phyloP scores from a whole-genome alignment of 1,284 basidiomycete species.

The Mycena citricolor region DNA sequence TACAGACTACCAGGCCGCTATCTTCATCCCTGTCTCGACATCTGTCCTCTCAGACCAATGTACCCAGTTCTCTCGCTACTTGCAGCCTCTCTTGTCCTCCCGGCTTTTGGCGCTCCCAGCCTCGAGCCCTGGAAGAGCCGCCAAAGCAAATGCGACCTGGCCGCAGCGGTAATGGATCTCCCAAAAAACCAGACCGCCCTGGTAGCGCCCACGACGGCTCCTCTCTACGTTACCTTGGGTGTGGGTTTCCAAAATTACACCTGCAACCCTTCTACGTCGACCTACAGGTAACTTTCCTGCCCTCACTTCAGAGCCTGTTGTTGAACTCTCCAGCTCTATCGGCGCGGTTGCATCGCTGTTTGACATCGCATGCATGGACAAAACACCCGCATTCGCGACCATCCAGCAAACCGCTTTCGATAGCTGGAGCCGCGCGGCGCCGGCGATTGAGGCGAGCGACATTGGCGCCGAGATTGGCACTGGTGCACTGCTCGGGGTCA shows the following conservation, averaged over 20 bases:
- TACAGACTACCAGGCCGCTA: no score
- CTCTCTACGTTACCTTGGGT: slow-evolving; percentile 8
- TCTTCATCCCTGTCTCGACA: no score
- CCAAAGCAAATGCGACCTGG: slow-evolving; percentile 6
- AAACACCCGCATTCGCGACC: neutral
- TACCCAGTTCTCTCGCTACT: slow-evolving; percentile 18
- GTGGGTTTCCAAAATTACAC: slow-evolving; percentile 19
- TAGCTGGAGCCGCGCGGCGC: neutral
- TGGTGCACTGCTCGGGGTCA: neutral
- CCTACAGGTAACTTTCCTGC: slow-evolving; percentile 3
- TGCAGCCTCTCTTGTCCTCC: slow-evolving; percentile 14
- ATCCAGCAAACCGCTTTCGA: slow-evolving; percentile 1
- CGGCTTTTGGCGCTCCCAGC: slow-evolving; percentile 14
- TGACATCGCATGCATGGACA: slow-evolving; percentile 8
- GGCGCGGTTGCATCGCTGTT: no score
- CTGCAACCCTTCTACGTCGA: slow-evolving; percentile 4
- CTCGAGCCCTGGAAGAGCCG: neutral
- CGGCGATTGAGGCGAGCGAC: neutral
- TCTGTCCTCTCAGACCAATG: slow-evolving; percentile 6
- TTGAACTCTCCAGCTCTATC: no score
- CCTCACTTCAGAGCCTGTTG: neutral
- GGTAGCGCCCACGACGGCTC: slow-evolving; percentile 7
- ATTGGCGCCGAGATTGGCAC: slow-evolving; percentile 1
- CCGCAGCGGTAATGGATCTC: slow-evolving; percentile 12
- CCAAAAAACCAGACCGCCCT: slow-evolving; percentile 12